Conservation (phyloP, 345 rosid species). For the Dimocarpus longan region DNA sequence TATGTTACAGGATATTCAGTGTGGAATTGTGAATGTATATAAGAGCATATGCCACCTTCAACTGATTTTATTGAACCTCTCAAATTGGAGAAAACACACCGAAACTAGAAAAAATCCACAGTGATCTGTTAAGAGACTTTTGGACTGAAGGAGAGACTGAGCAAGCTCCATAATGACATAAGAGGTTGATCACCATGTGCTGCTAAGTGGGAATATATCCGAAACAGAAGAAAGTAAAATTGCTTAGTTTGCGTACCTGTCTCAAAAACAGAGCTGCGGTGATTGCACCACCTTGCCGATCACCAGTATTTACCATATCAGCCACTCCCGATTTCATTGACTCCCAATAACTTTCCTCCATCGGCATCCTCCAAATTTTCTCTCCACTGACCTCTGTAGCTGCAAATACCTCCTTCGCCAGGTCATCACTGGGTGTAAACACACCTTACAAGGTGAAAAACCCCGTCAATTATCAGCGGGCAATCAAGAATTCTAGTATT, state of each 20-base stretch:
- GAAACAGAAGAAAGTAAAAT: not conserved
- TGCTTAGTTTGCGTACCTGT: constrained; percentile 51
- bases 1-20: not conserved
- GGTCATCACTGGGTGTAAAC: constrained; percentile 84
- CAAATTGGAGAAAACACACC: not conserved
- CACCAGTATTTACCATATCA: constrained; percentile 93
- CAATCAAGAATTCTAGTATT: not conserved
- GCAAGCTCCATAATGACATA: not conserved
- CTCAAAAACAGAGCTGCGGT: constrained; percentile 94
- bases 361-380: constrained; percentile 97
- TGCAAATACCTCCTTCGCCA: constrained; percentile 75
- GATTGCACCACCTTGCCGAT: constrained; percentile 83
- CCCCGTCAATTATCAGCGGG: not conserved
- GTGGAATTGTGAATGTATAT: not conserved
- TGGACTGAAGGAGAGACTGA: not conserved
- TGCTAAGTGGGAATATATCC: not conserved
- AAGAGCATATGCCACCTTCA: not conserved
- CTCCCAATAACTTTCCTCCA: constrained; percentile 98
- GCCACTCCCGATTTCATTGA: constrained; percentile 95
- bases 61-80: not conserved
- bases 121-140: too few species aligned
- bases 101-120: too few species aligned
- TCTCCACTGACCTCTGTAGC: constrained; percentile 85
- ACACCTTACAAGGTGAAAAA: constrained; percentile 46
- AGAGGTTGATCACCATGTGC: not conserved